These are phyloP conservation scores for Stachybotrys echinatus DNA, from an alignment of 2,329 filamentous ascomycete genomes.

Conservation along the genomic window DNA sequence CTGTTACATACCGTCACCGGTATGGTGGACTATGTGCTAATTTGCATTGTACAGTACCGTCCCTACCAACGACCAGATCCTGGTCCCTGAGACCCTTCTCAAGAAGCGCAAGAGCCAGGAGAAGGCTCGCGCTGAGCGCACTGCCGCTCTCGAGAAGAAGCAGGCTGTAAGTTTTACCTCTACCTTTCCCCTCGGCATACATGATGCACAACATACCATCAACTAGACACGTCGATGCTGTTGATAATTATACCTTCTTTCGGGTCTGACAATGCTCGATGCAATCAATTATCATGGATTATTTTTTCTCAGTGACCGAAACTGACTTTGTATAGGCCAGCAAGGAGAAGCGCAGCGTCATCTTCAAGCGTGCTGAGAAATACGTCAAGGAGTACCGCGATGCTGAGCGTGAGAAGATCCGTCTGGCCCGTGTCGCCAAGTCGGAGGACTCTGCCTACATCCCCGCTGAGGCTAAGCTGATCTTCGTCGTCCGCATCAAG, in stretches of 20 bases:
- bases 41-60: slow-evolving; percentile 72
- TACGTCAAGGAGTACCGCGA: slow-evolving; percentile 99
- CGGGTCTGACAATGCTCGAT: slow-evolving; percentile 73
- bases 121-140: slow-evolving; percentile 91
- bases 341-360: slow-evolving; percentile 97
- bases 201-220: slow-evolving; percentile 90
- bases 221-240: slow-evolving; percentile 99
- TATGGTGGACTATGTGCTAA: slow-evolving; percentile 74
- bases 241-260: slow-evolving; percentile 98
- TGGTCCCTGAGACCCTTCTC: slow-evolving; percentile 98
- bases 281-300: slow-evolving; percentile 13
- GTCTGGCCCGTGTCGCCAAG: slow-evolving; percentile 84
- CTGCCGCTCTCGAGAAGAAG: slow-evolving; percentile 74
- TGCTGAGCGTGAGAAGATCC: slow-evolving; percentile 96
- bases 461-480: slow-evolving; percentile 89
- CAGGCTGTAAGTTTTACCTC: slow-evolving; percentile 71
- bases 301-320: slow-evolving; percentile 11
- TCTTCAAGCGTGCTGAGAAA: slow-evolving; percentile 99
- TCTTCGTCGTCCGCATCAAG: slow-evolving; percentile 99
- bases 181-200: slow-evolving; percentile 25
- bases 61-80: slow-evolving; percentile 89
- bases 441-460: slow-evolving; percentile 91
- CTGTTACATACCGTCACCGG: slow-evolving; percentile 48
- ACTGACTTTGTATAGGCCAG: slow-evolving; percentile 64
- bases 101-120: slow-evolving; percentile 99